Evolutionary conservation across 2,329 filamentous ascomycete genomes (phyloP), one percentile per base, ranked within the genome.

Genomic region (Cercospora zeae-maydis): DNA sequence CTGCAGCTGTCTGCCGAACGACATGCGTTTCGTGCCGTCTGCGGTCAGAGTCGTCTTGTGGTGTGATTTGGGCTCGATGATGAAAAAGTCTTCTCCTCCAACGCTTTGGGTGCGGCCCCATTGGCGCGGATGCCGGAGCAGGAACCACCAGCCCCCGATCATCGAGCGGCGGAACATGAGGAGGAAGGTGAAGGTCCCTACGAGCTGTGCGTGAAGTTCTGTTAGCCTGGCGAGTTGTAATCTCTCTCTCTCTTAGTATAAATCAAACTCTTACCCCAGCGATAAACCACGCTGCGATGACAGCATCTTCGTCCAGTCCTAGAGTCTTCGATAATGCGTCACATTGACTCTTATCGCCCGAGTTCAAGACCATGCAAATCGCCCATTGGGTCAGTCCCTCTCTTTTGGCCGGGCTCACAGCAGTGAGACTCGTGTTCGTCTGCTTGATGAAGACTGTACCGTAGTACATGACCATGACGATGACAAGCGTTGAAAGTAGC

Each of bases 391-490:
- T 58, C 3, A 86, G 84, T 30, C 83, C 81, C 16, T 71, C 86
- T 71, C 19, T 81, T 45, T 64, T 60, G 27, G 45, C 80, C 51
- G 82, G 82, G 34, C 83, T 78, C 1, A 81, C 80, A 49, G 82
- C 82, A 31, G 83, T 78, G 2, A 81, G 82, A 59, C 73, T 63
- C 11, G 87, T 84, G 67, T 86, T 86, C 75, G 93, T 63, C 65
- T 66, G 88, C 73, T 89, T 87, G 45, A 96, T 86, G 72, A 95
- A 96, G 52, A 93, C 82, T 42, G 92, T 80, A 1, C 90, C 86
- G 75, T 95, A 95, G 80, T 93, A 93, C 67, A 93, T 86, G 61
- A 93, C 88, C 73, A 93, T 90, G 62, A 83, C 82, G 66, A 93
- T 84, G 67, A 96, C 92, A 71, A 93, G 85, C 36, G 93, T 77